Evolutionary conservation across 148 eudicot genomes (phyloP).

Genomic region (Persicaria maculosa): DNA sequence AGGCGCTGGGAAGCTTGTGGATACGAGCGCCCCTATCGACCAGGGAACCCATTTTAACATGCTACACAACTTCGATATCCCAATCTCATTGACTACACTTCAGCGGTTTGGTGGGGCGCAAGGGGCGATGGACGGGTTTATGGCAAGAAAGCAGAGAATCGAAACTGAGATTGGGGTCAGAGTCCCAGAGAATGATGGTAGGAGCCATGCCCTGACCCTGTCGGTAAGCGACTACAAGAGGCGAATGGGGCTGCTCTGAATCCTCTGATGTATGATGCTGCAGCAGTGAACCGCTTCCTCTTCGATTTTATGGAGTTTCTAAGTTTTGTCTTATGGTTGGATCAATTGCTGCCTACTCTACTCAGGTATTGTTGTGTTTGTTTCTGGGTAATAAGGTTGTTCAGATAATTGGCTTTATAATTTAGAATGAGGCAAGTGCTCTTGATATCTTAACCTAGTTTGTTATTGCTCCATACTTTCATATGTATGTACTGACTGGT

Average conservation of each 20-base stretch:
- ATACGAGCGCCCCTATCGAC: constrained; percentile 86
- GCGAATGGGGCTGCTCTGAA: constrained; percentile 76
- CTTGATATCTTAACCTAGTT: too few relatives aligned
- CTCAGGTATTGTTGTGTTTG: too few relatives aligned
- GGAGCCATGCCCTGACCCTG: constrained; percentile 80
- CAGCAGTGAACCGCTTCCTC: too few relatives aligned
- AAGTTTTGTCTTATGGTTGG: too few relatives aligned
- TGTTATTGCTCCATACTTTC: too few relatives aligned
- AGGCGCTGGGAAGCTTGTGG: constrained; percentile 87
- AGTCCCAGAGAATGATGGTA: constrained; percentile 89
- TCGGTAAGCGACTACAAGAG: constrained; percentile 92
- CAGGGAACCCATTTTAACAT: constrained; percentile 70
- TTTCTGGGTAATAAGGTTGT: too few relatives aligned
- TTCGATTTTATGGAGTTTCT: too few relatives aligned
- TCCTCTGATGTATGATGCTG: constrained; percentile 25
- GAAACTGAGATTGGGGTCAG: constrained; percentile 66
- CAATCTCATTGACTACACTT: constrained; percentile 63
- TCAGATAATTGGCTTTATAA: too few relatives aligned
- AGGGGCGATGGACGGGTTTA: constrained; percentile 69
- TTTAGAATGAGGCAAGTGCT: too few relatives aligned
- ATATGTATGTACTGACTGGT: too few relatives aligned
- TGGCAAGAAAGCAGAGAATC: constrained; percentile 82
- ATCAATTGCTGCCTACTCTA: too few relatives aligned
- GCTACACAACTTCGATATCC: constrained; percentile 77
- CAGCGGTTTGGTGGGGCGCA: constrained; percentile 76